Evolutionary conservation across 768 basidiomycete species (phyloP), one percentile per base, ranked within the genome.

Genomic region (Imleria badia): DNA sequence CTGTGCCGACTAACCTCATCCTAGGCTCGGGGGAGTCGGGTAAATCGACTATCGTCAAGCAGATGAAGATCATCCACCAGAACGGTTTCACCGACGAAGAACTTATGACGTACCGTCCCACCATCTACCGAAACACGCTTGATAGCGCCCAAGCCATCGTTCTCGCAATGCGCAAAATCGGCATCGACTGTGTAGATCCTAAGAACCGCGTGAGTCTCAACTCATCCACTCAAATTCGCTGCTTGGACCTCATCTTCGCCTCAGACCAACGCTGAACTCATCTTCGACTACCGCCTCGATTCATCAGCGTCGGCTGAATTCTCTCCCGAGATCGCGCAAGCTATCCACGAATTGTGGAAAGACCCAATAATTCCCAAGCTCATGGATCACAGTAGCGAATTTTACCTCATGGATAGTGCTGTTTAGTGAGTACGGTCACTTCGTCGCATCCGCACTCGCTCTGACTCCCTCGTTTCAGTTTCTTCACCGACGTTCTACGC

Each of bases 41-140:
- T 7, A 98, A 98, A 74, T 87, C 85, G 5, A 98, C 95, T 0
- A 93, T 98, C 60, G 94, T 97, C 34, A 98, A 98, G 69, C 95
- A 98, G 72, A 97, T 98, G 94, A 97, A 96, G 79, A 95, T 98
- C 54, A 94, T 98, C 45, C 91, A 98, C 70, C 91, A 96, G 70
- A 85, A 87, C 57, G 95, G 95, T 13, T 98, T 94, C 73, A 82
- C 86, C 3, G 72, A 73, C 9, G 81, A 87, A 0, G 94, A 97
- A 69, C 82, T 93, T 26, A 77, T 86, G 55, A 78, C 83, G 4
- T 96, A 84, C 75, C 78, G 88, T 19, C 81, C 85, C 0, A 86
- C 87, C 30, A 85, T 98, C 45, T 93, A 88, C 73, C 84, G 85
- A 63, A 90, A 96, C 69, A 85, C 95, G 5, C 76, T 96, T 56